Evolutionary conservation across 2,329 filamentous ascomycete species (phyloP), one percentile per base, ranked within the genome.

Genomic region (Pseudopithomyces maydicus): DNA sequence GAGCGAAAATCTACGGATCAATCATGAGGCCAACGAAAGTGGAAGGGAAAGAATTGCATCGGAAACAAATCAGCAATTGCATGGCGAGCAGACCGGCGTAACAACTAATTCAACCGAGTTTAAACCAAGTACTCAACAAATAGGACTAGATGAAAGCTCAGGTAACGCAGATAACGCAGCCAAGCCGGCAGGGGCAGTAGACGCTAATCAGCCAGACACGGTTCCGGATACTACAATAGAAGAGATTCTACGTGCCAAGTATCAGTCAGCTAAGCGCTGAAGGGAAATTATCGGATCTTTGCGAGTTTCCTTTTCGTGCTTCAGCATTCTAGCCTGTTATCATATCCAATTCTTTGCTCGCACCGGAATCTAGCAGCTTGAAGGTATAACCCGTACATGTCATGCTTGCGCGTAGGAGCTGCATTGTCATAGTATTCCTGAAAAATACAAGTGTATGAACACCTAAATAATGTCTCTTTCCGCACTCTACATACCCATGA

Each of bases 211-310:
- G 51, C 36, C 22, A 49, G 17, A 45, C 50, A 41, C 19, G 55
- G 36, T 52, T 5, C 29, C 55, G 11, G 50, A 57, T 3, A 47
- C 52, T 11, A 55, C 58, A 33, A 41, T 63, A 20, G 62, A 63
- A 33, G 62, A 57, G 29, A 47, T 62, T 22, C 42, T 62, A 20
- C 57, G 62, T 17, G 47, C 43, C 2, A 62, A 60, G 53, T 64
- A 62, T 42, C 53, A 33, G 20, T 51, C 46, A 10, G 44, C 49
- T 38, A 36, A 14, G 7, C 49, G 35, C 14, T 51, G 29, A 41
- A 7, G 32, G 36, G 33, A 4, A 19, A 8, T 6, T 4, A 17
- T 12, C 14, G 6, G 15, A 14, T n/a, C 32, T 33, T 29, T 29
- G 5, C 8, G 26, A 29, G 26, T 29, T 4, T 8, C 5, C 26